Conservation (phyloP, 805 yeast genomes). For the Vanderwaltozyma polyspora region DNA sequence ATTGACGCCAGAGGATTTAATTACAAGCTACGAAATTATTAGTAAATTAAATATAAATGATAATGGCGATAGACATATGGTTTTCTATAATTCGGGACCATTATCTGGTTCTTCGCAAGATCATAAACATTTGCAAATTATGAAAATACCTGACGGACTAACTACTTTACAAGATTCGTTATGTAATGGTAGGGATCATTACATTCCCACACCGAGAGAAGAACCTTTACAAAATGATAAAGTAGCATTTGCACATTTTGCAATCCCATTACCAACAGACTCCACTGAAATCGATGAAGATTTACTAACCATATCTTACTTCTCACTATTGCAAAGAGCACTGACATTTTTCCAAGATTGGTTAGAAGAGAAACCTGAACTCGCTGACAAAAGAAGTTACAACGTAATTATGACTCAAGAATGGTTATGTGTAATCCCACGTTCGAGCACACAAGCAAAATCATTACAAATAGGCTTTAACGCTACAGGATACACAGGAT, state of each 20-base stretch:
- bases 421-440: slow-evolving; percentile 83
- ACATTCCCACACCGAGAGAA: slow-evolving; percentile 40
- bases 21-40: slow-evolving; percentile 46
- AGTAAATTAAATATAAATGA: slow-evolving; percentile 31
- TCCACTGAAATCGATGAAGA: slow-evolving; percentile 41
- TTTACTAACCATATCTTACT: slow-evolving; percentile 53
- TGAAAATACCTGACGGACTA: slow-evolving; percentile 55
- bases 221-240: slow-evolving; percentile 54
- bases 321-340: slow-evolving; percentile 59
- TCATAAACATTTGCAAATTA: slow-evolving; percentile 85
- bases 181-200: slow-evolving; percentile 33
- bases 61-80: slow-evolving; percentile 45
- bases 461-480: slow-evolving; percentile 50
- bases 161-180: slow-evolving; percentile 45
- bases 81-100: slow-evolving; percentile 82
- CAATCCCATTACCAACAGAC: slow-evolving; percentile 47
- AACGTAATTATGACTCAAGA: slow-evolving; percentile 71
- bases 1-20: slow-evolving; percentile 58
- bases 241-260: slow-evolving; percentile 72
- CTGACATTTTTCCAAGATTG: slow-evolving; percentile 54
- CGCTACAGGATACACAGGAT: slow-evolving; percentile 70
- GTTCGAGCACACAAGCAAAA: slow-evolving; percentile 44
- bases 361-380: slow-evolving; percentile 17
- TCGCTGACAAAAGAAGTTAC: slow-evolving; percentile 41
- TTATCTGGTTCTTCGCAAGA: slow-evolving; percentile 90